Base-by-base conservation (phyloP, 164 flowering plant species). In the Kalanchoe fedtschenkoi region DNA sequence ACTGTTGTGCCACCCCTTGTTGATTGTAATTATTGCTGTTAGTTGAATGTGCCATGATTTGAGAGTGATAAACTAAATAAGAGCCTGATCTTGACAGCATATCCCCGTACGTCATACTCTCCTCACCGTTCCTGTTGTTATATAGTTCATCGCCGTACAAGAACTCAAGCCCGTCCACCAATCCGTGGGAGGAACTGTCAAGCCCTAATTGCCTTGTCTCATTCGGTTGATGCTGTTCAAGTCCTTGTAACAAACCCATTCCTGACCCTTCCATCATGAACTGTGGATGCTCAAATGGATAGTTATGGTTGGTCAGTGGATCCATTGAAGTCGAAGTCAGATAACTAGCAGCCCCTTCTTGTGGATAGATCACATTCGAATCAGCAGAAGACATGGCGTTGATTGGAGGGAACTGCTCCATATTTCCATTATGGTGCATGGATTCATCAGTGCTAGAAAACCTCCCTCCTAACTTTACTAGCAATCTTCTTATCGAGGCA, bases 401-500 rank as follows among this genome's bases (percentile, higher is more conserved):
- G 60, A 17, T 34, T 35, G 5, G 68, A 65, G 54, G 33, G 61
- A 55, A 11, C 43, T 8, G 42, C 30, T 34, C 29, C 13, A 11
- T 51, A 55, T 16, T 63, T 60, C 21, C 43, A 32, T 10, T 22
- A 39, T 58, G 57, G 19, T 43, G 21, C 21, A 35, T 56, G 2
- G 34, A 14, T 11, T 72, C 63, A 17, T 63, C 62, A 28, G 63
- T 54, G 41, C 63, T 67, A 37, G 75, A 66, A 54, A 76, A 76
- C 22, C 64, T 77, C 64, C 72, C 80, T 70, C 80, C 77, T 24
- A 77, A 71, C 67, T 70, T 74, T 69, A 74, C 64, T 2, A 77
- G 67, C 58, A 77, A 19, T 58, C 68, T 74, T 57, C 75, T 69
- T 10, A 74, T 74, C 11, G 80, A 62, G 4, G 66, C 61, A 17